Conservation (phyloP, 768 basidiomycete species). For the Clitopilus passeckerianus region DNA sequence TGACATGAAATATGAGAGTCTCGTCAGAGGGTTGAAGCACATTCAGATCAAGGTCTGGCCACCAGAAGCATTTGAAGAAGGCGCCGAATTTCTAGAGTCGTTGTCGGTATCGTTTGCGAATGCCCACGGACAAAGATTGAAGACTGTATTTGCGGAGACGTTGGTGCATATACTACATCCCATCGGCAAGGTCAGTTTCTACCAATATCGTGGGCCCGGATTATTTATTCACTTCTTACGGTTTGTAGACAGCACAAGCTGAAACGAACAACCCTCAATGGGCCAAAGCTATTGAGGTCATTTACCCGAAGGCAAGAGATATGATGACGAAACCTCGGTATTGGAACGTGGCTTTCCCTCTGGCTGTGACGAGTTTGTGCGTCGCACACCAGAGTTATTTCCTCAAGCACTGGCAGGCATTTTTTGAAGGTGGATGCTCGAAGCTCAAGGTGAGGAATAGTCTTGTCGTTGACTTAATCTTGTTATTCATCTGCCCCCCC, state of each 20-base stretch:
- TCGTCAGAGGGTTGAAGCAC: conserved; percentile 76
- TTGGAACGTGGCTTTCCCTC: conserved; percentile 82
- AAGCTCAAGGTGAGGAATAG: conserved; percentile 68
- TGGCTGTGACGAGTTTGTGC: conserved; percentile 79
- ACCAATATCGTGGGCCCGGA: neutral
- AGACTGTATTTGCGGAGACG: conserved; percentile 81
- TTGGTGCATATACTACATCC: conserved; percentile 76
- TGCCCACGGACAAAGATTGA: conserved; percentile 78
- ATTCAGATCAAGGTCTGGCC: conserved; percentile 95
- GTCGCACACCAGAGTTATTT: conserved; percentile 86
- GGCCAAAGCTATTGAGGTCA: conserved; percentile 86
- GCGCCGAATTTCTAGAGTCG: conserved; percentile 84
- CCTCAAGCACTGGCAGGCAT: conserved; percentile 72
- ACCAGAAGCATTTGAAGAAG: conserved; percentile 88
- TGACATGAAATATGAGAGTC: conserved; percentile 79
- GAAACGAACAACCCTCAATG: conserved; percentile 95
- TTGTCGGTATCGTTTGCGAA: conserved; percentile 80
- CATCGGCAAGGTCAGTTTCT: conserved; percentile 66
- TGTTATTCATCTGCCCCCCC: conserved; percentile 6
- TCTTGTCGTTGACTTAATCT: neutral
- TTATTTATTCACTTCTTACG: conserved; percentile 1
- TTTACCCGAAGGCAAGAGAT: conserved; percentile 76
- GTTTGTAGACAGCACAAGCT: conserved; percentile 77
- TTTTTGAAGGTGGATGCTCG: conserved; percentile 65
- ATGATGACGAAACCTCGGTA: conserved; percentile 89